Conservation (phyloP, 1,284 basidiomycete genomes). For the Amylostereum chailletii region DNA sequence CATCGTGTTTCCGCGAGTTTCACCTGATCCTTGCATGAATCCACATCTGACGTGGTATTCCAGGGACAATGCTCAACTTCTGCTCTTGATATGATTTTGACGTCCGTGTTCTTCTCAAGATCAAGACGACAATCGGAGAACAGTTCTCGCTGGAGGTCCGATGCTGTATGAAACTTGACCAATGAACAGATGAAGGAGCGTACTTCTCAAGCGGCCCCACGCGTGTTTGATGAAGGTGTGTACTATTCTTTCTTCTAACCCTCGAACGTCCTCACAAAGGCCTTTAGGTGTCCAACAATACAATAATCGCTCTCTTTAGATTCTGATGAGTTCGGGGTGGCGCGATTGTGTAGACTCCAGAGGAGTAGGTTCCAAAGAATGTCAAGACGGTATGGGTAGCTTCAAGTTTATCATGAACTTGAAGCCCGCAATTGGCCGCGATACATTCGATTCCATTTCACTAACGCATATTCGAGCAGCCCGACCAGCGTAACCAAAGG, state of each 20-base stretch:
- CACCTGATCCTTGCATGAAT: background rate
- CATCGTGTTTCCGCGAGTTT: conserved; percentile 86
- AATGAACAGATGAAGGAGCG: conserved; percentile 96
- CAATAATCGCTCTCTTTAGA: conserved; percentile 94
- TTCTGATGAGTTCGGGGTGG: conserved; percentile 98
- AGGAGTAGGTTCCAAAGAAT: too few relatives aligned
- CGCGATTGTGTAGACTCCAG: too few relatives aligned
- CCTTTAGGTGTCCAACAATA: conserved; percentile 81
- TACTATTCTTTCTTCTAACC: background rate
- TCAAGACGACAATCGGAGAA: conserved; percentile 89
- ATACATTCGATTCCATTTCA: too few relatives aligned
- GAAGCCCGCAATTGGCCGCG: too few relatives aligned
- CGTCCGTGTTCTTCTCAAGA: conserved; percentile 93
- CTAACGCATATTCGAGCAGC: too few relatives aligned
- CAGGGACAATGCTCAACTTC: conserved; percentile 93
- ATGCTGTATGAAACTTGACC: conserved; percentile 96
- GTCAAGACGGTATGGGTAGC: too few relatives aligned
- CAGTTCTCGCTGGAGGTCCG: conserved; percentile 94
- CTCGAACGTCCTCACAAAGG: conserved; percentile 8
- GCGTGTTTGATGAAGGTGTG: conserved; percentile 88
- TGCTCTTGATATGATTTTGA: conserved; percentile 99
- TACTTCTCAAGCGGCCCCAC: conserved; percentile 94
- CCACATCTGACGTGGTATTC: conserved; percentile 47
- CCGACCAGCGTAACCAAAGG: too few relatives aligned
- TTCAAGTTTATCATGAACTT: too few relatives aligned